These are phyloP conservation scores for Fonsecaea nubica DNA, from an alignment of 2,329 filamentous ascomycete genomes.

Conservation along the genomic window DNA sequence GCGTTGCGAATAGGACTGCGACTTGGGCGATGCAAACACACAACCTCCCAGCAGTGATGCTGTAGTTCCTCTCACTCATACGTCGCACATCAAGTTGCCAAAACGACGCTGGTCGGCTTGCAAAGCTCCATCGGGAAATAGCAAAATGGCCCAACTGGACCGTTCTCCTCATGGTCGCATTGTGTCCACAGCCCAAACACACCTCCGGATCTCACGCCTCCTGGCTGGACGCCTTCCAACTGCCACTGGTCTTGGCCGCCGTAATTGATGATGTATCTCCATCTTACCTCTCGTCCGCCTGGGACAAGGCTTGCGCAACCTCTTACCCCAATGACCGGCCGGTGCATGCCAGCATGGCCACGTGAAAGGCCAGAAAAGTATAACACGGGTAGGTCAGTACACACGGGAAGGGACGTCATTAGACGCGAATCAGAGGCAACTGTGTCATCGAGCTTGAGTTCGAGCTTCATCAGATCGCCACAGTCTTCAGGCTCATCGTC, in stretches of 20 bases:
- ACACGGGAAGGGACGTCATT: conserved; percentile 32
- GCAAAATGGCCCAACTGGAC: conserved; percentile 38
- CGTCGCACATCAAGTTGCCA: conserved; percentile 16
- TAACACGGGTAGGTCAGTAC: conserved; percentile 33
- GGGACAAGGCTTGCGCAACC: conserved; percentile 35
- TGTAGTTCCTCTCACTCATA: background rate
- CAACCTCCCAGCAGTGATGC: background rate
- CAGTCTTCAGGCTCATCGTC: conserved; percentile 39
- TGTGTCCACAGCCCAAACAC: conserved; percentile 39
- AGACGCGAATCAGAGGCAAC: conserved; percentile 33
- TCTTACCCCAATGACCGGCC: conserved; percentile 33
- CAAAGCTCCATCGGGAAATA: conserved; percentile 39
- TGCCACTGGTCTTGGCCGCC: conserved; percentile 40
- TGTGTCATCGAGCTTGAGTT: conserved; percentile 35
- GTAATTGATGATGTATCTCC: conserved; percentile 40
- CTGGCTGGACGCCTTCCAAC: conserved; percentile 41
- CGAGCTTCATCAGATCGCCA: conserved; percentile 40
- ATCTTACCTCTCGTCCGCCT: conserved; percentile 38
- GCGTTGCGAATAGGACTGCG: background rate
- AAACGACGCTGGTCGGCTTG: conserved; percentile 35
- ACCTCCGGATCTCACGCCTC: conserved; percentile 38
- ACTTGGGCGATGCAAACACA: background rate
- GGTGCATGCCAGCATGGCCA: conserved; percentile 18
- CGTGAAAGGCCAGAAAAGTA: conserved; percentile 39
- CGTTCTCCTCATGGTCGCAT: conserved; percentile 36